A percentile compares a stretch with the other conserved stretches of the same genome.
Conservation (phyloP, 495 filamentous ascomycete species). For the Hyphodiscus hymeniophilus region DNA sequence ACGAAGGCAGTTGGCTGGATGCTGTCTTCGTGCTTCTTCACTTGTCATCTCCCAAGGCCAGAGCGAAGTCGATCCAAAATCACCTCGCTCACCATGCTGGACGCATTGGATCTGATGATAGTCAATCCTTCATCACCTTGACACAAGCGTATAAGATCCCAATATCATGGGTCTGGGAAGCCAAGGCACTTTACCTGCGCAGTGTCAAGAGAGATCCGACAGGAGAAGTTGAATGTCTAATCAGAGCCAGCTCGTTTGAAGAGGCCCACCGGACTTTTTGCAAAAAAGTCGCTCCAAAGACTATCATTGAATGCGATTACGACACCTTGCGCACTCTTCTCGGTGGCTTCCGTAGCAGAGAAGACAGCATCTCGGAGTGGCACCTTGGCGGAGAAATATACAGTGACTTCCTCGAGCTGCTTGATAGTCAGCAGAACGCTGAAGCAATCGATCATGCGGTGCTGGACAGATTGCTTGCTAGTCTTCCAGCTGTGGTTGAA, state of each 20-base stretch:
- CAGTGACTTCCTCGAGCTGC: slow-evolving; percentile 64
- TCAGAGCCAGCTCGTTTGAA: slow-evolving; percentile 64
- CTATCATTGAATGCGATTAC: slow-evolving; percentile 73
- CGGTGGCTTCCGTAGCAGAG: slow-evolving; percentile 52
- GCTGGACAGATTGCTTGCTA: slow-evolving; percentile 51
- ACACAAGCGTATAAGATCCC: slow-evolving; percentile 57
- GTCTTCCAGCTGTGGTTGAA: slow-evolving; percentile 55
- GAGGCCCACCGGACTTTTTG: slow-evolving; percentile 81
- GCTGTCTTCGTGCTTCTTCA: slow-evolving; percentile 72
- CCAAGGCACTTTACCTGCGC: slow-evolving; percentile 76
- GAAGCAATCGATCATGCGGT: slow-evolving; percentile 27
- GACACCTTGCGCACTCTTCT: slow-evolving; percentile 54
- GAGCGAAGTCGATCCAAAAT: slow-evolving; percentile 58
- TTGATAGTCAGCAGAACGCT: slow-evolving; percentile 24
- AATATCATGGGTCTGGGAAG: slow-evolving; percentile 71
- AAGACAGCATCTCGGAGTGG: slow-evolving; percentile 49
- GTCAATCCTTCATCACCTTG: slow-evolving; percentile 48
- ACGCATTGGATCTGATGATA: slow-evolving; percentile 40
- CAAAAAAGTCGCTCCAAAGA: slow-evolving; percentile 64
- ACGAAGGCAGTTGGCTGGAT: slow-evolving; percentile 56
- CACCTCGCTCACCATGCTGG: slow-evolving; percentile 61
- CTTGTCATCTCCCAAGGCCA: slow-evolving; percentile 53
- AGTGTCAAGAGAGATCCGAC: slow-evolving; percentile 52
- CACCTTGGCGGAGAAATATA: slow-evolving; percentile 73
- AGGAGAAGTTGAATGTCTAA: slow-evolving; percentile 64